These are phyloP conservation scores for Suhomyces panamericanus DNA, from an alignment of 1,139 yeast species.

Conservation along the genomic window DNA sequence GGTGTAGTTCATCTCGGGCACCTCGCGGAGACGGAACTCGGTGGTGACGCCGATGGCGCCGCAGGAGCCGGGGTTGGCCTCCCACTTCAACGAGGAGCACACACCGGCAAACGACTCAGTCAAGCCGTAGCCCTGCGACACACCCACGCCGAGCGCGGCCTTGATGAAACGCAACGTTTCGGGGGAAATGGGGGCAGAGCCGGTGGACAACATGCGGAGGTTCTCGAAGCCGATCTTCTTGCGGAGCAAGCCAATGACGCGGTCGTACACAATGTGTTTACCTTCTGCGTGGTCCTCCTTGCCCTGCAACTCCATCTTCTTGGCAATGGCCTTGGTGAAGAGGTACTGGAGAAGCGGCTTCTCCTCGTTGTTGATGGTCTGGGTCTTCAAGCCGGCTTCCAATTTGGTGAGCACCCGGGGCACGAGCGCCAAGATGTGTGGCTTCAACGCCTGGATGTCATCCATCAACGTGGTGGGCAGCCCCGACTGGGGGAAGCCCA, in stretches of 20 bases:
- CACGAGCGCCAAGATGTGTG: conserved; percentile 25
- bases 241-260: conserved; percentile 25
- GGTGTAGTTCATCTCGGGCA: conserved; percentile 41
- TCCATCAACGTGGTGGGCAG: conserved; percentile 41
- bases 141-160: conserved; percentile 40
- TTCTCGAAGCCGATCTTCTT: conserved; percentile 41
- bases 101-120: conserved; percentile 50
- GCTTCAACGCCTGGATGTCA: conserved; percentile 37
- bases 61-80: conserved; percentile 42
- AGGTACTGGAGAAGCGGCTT: conserved; percentile 28
- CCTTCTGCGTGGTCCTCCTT: conserved; percentile 31
- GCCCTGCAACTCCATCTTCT: conserved; percentile 34
- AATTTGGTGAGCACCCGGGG: conserved; percentile 27
- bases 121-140: conserved; percentile 48
- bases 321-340: conserved; percentile 32
- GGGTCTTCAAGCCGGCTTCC: conserved; percentile 26
- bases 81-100: conserved; percentile 31
- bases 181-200: conserved; percentile 47
- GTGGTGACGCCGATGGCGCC: conserved; percentile 37
- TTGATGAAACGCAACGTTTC: conserved; percentile 44
- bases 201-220: conserved; percentile 30
- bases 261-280: conserved; percentile 34
- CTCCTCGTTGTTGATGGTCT: conserved; percentile 40
- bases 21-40: conserved; percentile 38
- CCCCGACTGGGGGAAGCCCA: conserved; percentile 45